These are phyloP conservation scores for Xerocomus brunneocitrinus DNA, from an alignment of 768 basidiomycete genomes.

Conservation along the genomic window DNA sequence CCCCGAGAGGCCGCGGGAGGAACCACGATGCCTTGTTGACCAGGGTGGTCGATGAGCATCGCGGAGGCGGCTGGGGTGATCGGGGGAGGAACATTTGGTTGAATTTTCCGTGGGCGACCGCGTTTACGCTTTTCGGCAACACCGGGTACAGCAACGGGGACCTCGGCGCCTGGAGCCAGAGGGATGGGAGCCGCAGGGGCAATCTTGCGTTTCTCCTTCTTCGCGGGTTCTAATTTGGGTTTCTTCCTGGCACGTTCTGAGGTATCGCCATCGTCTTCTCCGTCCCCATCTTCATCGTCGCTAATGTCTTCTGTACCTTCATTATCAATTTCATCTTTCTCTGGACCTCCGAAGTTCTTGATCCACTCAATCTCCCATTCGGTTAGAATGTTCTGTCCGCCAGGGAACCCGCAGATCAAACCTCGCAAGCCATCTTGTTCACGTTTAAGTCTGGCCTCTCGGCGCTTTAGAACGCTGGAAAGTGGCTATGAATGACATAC, in stretches of 20 bases:
- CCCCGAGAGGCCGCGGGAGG: slow-evolving; percentile 12
- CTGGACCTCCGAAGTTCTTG: slow-evolving; percentile 71
- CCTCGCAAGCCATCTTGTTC: slow-evolving; percentile 74
- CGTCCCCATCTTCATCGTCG: slow-evolving; percentile 42
- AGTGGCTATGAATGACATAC: slow-evolving; percentile 4
- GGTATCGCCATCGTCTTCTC: slow-evolving; percentile 36
- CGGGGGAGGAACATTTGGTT: slow-evolving; percentile 40
- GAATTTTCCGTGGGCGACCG: slow-evolving; percentile 74
- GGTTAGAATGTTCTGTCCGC: slow-evolving; percentile 62
- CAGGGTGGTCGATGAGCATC: slow-evolving; percentile 12
- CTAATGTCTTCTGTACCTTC: slow-evolving; percentile 36
- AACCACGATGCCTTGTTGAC: slow-evolving; percentile 13
- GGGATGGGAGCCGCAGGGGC: slow-evolving; percentile 27
- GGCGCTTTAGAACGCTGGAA: slow-evolving; percentile 68
- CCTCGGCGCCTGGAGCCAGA: slow-evolving; percentile 17
- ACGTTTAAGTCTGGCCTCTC: slow-evolving; percentile 64
- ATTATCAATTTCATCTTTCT: slow-evolving; percentile 64
- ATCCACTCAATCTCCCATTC: slow-evolving; percentile 79
- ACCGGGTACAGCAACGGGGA: slow-evolving; percentile 26
- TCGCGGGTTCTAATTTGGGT: slow-evolving; percentile 42
- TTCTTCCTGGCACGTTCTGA: slow-evolving; percentile 58
- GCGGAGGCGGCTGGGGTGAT: slow-evolving; percentile 24
- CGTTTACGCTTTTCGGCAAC: slow-evolving; percentile 77
- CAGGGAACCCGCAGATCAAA: slow-evolving; percentile 66
- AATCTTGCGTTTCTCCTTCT: slow-evolving; percentile 41